phyloP scores from a whole-genome alignment of 495 filamentous ascomycete genomes.

The Talaromyces adpressus region DNA sequence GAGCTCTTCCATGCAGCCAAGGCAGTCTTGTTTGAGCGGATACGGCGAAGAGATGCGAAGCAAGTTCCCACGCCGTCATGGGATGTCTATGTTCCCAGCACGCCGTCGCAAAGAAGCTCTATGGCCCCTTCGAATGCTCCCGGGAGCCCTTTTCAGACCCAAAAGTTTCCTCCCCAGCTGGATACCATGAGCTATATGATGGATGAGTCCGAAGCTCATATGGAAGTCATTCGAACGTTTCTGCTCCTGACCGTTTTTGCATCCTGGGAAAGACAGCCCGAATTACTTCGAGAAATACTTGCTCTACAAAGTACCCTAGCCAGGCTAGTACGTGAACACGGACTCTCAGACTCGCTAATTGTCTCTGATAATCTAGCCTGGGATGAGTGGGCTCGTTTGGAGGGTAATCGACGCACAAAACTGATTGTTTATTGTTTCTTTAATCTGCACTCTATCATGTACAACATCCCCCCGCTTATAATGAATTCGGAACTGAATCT shows the following conservation, averaged over 20 bases:
- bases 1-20: conserved; percentile 62
- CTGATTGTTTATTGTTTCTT: conserved; percentile 49
- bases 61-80: conserved; percentile 36
- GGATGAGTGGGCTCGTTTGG: conserved; percentile 43
- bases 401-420: conserved; percentile 45
- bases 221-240: conserved; percentile 44
- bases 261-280: conserved; percentile 47
- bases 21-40: conserved; percentile 38
- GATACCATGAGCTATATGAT: conserved; percentile 29
- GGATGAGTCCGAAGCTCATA: conserved; percentile 43
- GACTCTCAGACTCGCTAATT: conserved; percentile 30
- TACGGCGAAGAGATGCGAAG: conserved; percentile 39
- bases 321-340: conserved; percentile 41
- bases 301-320: conserved; percentile 43
- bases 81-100: conserved; percentile 34
- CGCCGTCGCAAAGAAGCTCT: conserved; percentile 32
- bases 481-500: conserved; percentile 42
- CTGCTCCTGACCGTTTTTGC: conserved; percentile 43
- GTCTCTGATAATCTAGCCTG: conserved; percentile 33
- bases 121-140: conserved; percentile 33
- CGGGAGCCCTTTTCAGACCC: conserved; percentile 32
- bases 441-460: conserved; percentile 48
- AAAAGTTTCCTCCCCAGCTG: conserved; percentile 25
- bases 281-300: conserved; percentile 42
- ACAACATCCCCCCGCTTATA: conserved; percentile 47